Conservation (phyloP, 2,329 filamentous ascomycete genomes). For the Macrophomina phaseolina region DNA sequence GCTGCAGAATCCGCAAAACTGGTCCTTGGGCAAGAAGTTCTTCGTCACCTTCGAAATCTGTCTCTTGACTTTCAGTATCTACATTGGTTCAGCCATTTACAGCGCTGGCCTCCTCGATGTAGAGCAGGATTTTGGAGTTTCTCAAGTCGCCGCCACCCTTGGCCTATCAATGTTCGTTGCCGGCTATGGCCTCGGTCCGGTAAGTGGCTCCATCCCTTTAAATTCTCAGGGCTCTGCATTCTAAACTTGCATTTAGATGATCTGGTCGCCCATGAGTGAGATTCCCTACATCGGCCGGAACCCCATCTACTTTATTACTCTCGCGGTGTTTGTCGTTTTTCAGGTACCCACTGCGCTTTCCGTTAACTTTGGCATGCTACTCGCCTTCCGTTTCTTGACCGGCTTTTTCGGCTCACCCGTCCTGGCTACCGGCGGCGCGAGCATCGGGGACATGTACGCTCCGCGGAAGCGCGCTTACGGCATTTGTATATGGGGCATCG, state of each 20-base stretch:
- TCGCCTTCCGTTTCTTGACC: slow-evolving; percentile 57
- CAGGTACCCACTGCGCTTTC: slow-evolving; percentile 54
- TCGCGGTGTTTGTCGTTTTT: slow-evolving; percentile 55
- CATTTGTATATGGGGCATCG: slow-evolving; percentile 49
- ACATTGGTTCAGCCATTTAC: slow-evolving; percentile 55
- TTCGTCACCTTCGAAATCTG: slow-evolving; percentile 55
- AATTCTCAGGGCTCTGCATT: no score
- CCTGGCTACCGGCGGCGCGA: slow-evolving; percentile 54
- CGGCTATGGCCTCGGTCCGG: slow-evolving; percentile 43
- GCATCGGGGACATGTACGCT: slow-evolving; percentile 53
- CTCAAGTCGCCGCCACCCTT: slow-evolving; percentile 48
- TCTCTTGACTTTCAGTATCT: slow-evolving; percentile 55
- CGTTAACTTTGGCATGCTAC: slow-evolving; percentile 56
- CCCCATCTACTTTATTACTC: slow-evolving; percentile 51
- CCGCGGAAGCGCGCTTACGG: slow-evolving; percentile 48
- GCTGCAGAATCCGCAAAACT: slow-evolving; percentile 54
- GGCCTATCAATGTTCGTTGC: slow-evolving; percentile 48
- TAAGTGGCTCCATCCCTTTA: slow-evolving; percentile 14
- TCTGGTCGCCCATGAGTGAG: slow-evolving; percentile 54
- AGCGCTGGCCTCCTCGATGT: slow-evolving; percentile 48
- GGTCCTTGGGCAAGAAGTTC: slow-evolving; percentile 50
- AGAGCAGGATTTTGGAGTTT: slow-evolving; percentile 46
- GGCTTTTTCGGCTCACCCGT: slow-evolving; percentile 56
- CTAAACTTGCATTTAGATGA: slow-evolving; percentile 30
- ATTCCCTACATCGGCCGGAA: slow-evolving; percentile 55